Conservation (phyloP, 169 alveolate genomes). For the Plasmodium billcollinsi region DNA sequence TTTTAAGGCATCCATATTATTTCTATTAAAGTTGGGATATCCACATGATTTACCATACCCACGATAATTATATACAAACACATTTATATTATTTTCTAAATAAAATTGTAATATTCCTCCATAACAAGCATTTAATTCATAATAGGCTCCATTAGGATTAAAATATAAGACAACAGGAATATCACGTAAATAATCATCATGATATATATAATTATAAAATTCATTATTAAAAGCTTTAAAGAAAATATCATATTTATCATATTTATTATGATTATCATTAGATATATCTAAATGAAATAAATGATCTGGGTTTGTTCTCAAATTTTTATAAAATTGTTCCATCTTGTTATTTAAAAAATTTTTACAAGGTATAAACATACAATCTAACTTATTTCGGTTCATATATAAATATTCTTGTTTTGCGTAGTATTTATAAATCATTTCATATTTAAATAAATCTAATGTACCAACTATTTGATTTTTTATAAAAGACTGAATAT, state of each 20-base stretch:
- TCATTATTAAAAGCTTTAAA: constrained; percentile 65
- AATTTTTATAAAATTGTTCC: constrained; percentile 28
- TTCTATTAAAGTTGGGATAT: constrained; percentile 61
- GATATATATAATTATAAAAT: constrained; percentile 70
- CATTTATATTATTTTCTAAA: constrained; percentile 52
- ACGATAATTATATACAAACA: constrained; percentile 70
- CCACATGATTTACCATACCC: constrained; percentile 66
- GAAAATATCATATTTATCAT: constrained; percentile 9
- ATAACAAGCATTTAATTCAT: constrained; percentile 72
- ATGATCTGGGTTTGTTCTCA: constrained; percentile 3
- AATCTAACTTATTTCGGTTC: constrained; percentile 39
- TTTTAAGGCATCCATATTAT: constrained; percentile 64
- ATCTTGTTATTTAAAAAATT: constrained; percentile 37
- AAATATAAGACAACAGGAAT: constrained; percentile 64
- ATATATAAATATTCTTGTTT: constrained; percentile 55
- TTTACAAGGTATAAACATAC: constrained; percentile 77
- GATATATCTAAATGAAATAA: too few relatives aligned
- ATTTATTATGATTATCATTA: not conserved
- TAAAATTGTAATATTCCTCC: constrained; percentile 49
- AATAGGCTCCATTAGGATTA: constrained; percentile 72
- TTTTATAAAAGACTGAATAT: constrained; percentile 22
- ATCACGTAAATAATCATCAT: constrained; percentile 51
- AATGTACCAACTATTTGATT: constrained; percentile 65
- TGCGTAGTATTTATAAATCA: constrained; percentile 66
- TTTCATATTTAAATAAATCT: constrained; percentile 66